Evolutionary conservation across 768 basidiomycete species (phyloP).

Genomic region (Lentinula sp.): DNA sequence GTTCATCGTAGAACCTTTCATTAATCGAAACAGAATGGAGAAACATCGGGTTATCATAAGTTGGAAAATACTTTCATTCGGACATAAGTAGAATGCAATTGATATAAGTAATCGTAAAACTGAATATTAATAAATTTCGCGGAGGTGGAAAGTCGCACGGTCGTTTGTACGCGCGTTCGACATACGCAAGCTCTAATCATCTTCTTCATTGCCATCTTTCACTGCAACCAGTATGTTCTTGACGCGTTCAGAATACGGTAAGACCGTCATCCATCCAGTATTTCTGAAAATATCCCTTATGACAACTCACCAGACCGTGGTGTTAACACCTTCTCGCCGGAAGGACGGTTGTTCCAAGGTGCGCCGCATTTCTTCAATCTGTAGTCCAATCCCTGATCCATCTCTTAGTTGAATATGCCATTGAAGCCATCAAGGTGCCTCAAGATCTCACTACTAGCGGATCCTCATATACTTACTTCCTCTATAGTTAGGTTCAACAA

Average conservation of each 20-base stretch:
- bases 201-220: conserved; percentile 18
- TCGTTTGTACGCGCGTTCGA: conserved; percentile 32
- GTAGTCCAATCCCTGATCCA: background rate
- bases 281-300: background rate
- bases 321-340: conserved; percentile 98
- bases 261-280: conserved; percentile 7
- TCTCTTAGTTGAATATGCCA: conserved; percentile 90
- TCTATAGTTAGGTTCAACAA: conserved; percentile 89
- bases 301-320: conserved; percentile 63
- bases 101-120: background rate
- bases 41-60: background rate
- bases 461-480: background rate
- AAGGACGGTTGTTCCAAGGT: conserved; percentile 99
- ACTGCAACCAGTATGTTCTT: conserved; percentile 62
- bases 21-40: background rate
- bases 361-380: conserved; percentile 2
- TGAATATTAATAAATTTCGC: no score
- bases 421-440: conserved; percentile 93
- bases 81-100: background rate
- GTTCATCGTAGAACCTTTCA: background rate
- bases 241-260: conserved; percentile 94
- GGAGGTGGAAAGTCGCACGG: background rate
- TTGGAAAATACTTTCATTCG: background rate
- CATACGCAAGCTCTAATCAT: conserved; percentile 23
- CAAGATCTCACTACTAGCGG: background rate